Base-by-base conservation (phyloP, 345 rosid genomes). In the Syzygium jambos region DNA sequence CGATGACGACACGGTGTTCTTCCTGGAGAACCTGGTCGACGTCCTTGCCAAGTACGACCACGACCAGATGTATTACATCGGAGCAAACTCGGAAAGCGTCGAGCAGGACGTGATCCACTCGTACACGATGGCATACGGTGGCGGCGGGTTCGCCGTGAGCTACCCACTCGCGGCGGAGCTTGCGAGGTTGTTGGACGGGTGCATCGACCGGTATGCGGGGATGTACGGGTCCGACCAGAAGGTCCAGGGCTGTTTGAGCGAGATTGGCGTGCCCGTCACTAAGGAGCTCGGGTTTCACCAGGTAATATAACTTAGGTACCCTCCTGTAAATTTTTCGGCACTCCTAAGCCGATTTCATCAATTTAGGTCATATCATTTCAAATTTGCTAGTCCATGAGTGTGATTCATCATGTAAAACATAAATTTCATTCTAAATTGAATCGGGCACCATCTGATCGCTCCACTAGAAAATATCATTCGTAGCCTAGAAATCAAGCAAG, bases 201-300 rank as follows among this genome's bases (percentile, higher is more conserved):
- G 99, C 91, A 93, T 97, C 83, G 92, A 96, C 83, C 93, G 97
- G 14, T 97, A 95, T 87, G 91, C 94, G 1, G 88, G 89, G 9
- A 92, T 95, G 87, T 97, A 97, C 41, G 99, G 98, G 2, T 96
- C 99, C 23, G 98, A 96, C 88, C 98, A 95, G 92, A 96, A 93
- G 90, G 88, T 97, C 78, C 95, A 94, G 77, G 98, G 91, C 85
- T 97, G 99, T 90, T 61, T 96, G 43, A 93, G 94, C 82, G 98
- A 94, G 87, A 95, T 97, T 88, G 99, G 98, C 3, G 93, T 97
- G 61, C 96, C 98, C 3, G 4, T 94, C 27, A 96, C 98, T 88
- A 94, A 90, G 89, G 99, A 97, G 88, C 94, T 87, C 22, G 98
- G 99, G 84, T 97, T 97, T 82, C 99, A 97, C 87, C 98, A 97